A percentile compares a stretch with the other conserved stretches of the same genome.
phyloP scores from a whole-genome alignment of 805 yeast species.

The Myxozyma mucilagina region DNA sequence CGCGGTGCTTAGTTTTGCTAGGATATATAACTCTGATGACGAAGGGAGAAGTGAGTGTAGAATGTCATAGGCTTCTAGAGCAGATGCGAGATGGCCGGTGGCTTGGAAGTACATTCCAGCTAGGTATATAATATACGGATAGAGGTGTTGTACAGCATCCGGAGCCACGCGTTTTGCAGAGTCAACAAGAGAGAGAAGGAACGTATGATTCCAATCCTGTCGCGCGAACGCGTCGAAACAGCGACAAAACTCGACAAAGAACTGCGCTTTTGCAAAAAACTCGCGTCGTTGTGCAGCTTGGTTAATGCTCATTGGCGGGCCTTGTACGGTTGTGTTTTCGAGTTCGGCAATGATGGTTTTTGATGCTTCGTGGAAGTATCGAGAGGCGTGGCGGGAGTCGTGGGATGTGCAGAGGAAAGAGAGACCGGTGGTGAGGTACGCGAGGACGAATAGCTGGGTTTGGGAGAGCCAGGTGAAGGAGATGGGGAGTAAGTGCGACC shows the following conservation, averaged over 20 bases:
- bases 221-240: slow-evolving; percentile 23
- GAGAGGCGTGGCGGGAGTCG: slow-evolving; percentile 12
- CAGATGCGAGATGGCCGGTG: slow-evolving; percentile 24
- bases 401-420: background rate
- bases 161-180: slow-evolving; percentile 2
- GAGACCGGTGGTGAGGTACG: slow-evolving; percentile 22
- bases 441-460: slow-evolving; percentile 16
- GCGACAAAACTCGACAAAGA: slow-evolving; percentile 4
- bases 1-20: slow-evolving; percentile 3
- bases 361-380: slow-evolving; percentile 14
- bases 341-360: slow-evolving; percentile 8
- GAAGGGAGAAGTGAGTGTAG: background rate
- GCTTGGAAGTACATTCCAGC: slow-evolving; percentile 28
- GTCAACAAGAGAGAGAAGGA: slow-evolving; percentile 2
- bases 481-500: slow-evolving; percentile 8
- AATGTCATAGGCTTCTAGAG: slow-evolving; percentile 14
- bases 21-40: slow-evolving; percentile 13
- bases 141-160: background rate
- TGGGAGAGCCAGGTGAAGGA: slow-evolving; percentile 26
- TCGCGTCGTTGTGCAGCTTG: slow-evolving; percentile 11
- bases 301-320: slow-evolving; percentile 6
- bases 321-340: background rate
- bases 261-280: slow-evolving; percentile 3
- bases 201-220: slow-evolving; percentile 14
- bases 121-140: slow-evolving; percentile 19